These are phyloP conservation scores for Rhodotorula babjevae DNA, from an alignment of 768 basidiomycete genomes.

Conservation along the genomic window DNA sequence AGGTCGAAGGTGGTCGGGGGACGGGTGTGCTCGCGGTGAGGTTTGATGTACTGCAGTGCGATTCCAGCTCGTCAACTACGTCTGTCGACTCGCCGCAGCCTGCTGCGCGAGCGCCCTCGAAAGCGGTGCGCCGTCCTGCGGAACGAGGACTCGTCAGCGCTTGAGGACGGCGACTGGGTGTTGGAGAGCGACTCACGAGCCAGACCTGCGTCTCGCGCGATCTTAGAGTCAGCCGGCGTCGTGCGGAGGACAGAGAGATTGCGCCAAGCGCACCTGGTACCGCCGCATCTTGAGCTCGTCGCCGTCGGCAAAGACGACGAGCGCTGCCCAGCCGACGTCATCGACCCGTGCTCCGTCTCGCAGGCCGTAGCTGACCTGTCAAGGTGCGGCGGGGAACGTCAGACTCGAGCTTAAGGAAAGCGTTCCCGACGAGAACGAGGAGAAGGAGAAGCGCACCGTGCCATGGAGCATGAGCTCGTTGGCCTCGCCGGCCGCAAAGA, in stretches of 20 bases:
- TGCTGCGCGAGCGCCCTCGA: conserved; percentile 9
- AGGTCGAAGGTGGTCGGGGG: too few species aligned
- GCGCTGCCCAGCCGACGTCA: conserved; percentile 19
- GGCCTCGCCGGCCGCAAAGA: neutral
- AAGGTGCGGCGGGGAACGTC: too few species aligned
- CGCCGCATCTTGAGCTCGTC: conserved; percentile 16
- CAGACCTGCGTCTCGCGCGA: conserved; percentile 11
- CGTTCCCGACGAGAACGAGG: too few species aligned
- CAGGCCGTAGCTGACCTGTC: conserved; percentile 33
- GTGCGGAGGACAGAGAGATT: too few species aligned
- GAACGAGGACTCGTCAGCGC: neutral
- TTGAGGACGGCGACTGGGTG: too few species aligned
- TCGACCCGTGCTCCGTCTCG: conserved; percentile 25
- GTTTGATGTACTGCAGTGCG: neutral
- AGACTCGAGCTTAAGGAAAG: too few species aligned
- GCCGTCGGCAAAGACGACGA: conserved; percentile 13
- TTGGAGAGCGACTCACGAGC: conserved; percentile 10
- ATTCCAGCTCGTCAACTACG: neutral
- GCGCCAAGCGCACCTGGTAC: conserved; percentile 26
- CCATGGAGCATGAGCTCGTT: conserved; percentile 25
- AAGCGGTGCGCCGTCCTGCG: conserved; percentile 25
- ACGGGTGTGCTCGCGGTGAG: too few species aligned
- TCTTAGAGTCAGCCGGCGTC: too few species aligned
- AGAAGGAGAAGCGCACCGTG: conserved; percentile 6
- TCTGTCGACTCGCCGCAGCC: neutral